Percentiles rank a stretch among this genome's conserved stretches.
phyloP scores from a whole-genome alignment of 2,329 filamentous ascomycete genomes.

The Fusarium albidum region DNA sequence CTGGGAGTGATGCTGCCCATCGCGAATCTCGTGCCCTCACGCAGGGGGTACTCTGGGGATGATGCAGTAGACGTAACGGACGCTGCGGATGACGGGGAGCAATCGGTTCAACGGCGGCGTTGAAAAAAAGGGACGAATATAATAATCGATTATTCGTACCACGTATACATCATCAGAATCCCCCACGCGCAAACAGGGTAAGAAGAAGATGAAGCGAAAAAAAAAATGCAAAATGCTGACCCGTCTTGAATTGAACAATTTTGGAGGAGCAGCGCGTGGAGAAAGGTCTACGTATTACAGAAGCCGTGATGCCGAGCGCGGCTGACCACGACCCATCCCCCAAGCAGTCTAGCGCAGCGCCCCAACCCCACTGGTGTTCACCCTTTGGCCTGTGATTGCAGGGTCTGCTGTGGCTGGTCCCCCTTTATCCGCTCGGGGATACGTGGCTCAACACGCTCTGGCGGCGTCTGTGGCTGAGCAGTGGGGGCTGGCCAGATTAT shows the following conservation, averaged over 20 bases:
- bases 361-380: slow-evolving; percentile 16
- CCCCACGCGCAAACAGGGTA: slow-evolving; percentile 17
- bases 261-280: slow-evolving; percentile 39
- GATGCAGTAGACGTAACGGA: slow-evolving; percentile 2
- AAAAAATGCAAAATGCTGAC: slow-evolving; percentile 26
- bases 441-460: neutral
- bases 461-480: slow-evolving; percentile 16
- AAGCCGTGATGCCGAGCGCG: slow-evolving; percentile 43
- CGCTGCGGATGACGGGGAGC: neutral
- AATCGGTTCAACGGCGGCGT: slow-evolving; percentile 1
- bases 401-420: slow-evolving; percentile 38
- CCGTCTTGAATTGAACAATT: slow-evolving; percentile 35
- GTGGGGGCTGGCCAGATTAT: slow-evolving; percentile 33
- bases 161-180: slow-evolving; percentile 30
- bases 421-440: slow-evolving; percentile 19
- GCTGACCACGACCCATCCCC: slow-evolving; percentile 36
- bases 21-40: slow-evolving; percentile 16
- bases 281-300: slow-evolving; percentile 37
- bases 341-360: slow-evolving; percentile 26
- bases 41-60: slow-evolving; percentile 18
- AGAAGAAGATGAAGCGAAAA: neutral
- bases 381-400: slow-evolving; percentile 25
- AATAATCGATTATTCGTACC: slow-evolving; percentile 28
- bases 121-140: slow-evolving; percentile 3
- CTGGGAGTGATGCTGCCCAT: slow-evolving; percentile 54